Percentiles rank a stretch among this genome's conserved stretches.
Conservation (phyloP, 352 stramenopile species). For the Lagenidium sp. region DNA sequence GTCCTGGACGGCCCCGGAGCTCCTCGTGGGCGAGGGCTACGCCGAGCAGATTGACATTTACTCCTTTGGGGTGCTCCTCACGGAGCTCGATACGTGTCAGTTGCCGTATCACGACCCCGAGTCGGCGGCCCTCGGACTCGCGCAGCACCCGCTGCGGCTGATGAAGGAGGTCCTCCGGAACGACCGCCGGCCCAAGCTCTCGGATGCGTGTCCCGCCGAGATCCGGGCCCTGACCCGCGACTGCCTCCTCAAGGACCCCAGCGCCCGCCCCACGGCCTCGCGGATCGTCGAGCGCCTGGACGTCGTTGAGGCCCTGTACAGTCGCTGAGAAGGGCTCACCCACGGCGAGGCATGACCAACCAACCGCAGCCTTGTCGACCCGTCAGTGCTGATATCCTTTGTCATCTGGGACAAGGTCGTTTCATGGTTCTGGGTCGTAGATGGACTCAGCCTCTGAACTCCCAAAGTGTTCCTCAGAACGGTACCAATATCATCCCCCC, state of each 20-base stretch:
- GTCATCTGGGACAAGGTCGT: too few species aligned
- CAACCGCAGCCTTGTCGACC: too few species aligned
- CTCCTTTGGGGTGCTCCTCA: constrained; percentile 63
- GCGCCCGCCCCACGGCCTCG: constrained; percentile 34
- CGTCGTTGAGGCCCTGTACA: constrained; percentile 9
- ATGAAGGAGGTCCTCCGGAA: constrained; percentile 56
- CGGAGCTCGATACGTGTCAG: constrained; percentile 62
- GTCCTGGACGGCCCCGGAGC: constrained; percentile 54
- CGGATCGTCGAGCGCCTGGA: constrained; percentile 22
- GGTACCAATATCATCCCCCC: too few species aligned
- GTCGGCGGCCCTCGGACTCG: constrained; percentile 27
- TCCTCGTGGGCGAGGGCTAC: constrained; percentile 56
- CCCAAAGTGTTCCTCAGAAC: too few species aligned
- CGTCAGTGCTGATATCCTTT: too few species aligned
- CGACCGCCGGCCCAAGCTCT: constrained; percentile 40
- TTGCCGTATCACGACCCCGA: constrained; percentile 54
- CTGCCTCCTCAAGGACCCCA: constrained; percentile 44
- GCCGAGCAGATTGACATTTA: constrained; percentile 75
- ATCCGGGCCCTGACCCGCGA: constrained; percentile 42
- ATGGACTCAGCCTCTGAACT: too few species aligned
- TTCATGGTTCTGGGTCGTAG: too few species aligned
- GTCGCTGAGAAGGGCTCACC: constrained; percentile 5
- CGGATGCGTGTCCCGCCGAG: constrained; percentile 33
- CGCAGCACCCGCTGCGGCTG: constrained; percentile 41
- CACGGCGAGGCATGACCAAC: too few species aligned